Evolutionary conservation across 1,284 basidiomycete genomes (phyloP), one percentile per base, ranked within the genome.

Genomic region (Ganoderma leucocontextum): DNA sequence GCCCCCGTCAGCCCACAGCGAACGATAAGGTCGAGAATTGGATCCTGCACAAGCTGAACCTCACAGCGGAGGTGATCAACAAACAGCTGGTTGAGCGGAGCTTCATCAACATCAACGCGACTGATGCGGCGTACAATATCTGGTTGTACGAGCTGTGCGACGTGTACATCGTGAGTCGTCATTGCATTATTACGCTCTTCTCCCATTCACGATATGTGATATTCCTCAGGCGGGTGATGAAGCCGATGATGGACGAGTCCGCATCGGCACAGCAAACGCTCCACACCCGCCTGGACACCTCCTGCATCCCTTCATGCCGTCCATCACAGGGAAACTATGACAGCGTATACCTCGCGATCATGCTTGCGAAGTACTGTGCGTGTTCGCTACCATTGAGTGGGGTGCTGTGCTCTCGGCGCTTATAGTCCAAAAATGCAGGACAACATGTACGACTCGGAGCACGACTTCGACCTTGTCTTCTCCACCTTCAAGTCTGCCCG

Each of bases 91-190:
- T 88, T 64, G 90, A 92, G 58, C 90, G 97, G 65, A 96, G 96
- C 79, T 99, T 99, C 83, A 96, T 97, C 91, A 85, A 87, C 19
- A 97, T n/a, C n/a, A n/a, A n/a, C n/a, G n/a, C 96, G 1, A 97
- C 97, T 0, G 91, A 86, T 4, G 87, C 89, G 0, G 92, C 90
- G 0, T 92, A 99, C 84, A 95, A 95, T 78, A 99, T 98, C 85
- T 99, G 98, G 97, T 82, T 99, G 64, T 98, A 99, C 80, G 97
- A 99, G 81, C 85, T 99, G 25, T 99, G 98, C 78, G 98, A 99
- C 78, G 96, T 99, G 60, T 99, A 97, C 83, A 99, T 99, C 72
- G 95, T 96, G 44, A 57, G 57, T 58, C 29, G 29, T 10, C 47
- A n/a, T n/a, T 17, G 22, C 15, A 60, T 47, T 36, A 35, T 25